Evolutionary conservation across 371 early-diverging fungal genomes (phyloP).

Genomic region (Parasitella parasitica): DNA sequence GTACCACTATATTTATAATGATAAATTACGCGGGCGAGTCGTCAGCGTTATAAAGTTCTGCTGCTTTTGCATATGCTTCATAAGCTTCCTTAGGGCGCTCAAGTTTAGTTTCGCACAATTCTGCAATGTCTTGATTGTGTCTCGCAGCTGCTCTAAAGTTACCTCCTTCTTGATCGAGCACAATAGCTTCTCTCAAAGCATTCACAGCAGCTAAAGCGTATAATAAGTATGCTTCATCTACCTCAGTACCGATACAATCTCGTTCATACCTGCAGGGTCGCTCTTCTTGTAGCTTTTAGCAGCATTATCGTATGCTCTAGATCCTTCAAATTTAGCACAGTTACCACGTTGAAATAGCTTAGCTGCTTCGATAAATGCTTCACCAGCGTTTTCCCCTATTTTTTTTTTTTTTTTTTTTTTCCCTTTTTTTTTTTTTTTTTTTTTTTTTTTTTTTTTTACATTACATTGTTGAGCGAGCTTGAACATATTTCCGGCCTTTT

Average conservation of each 20-base stretch:
- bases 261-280: conserved; percentile 76
- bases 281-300: conserved; percentile 87
- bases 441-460: conserved; percentile 15
- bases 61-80: conserved; percentile 85
- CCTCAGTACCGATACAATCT: background rate
- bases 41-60: conserved; percentile 90
- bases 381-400: conserved; percentile 90
- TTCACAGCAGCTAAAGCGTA: conserved; percentile 69
- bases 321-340: conserved; percentile 65
- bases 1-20: too few relatives aligned
- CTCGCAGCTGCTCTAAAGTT: conserved; percentile 91
- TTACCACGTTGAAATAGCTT: conserved; percentile 54
- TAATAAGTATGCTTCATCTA: background rate
- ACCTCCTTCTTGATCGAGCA: conserved; percentile 79
- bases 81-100: conserved; percentile 77
- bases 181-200: conserved; percentile 74
- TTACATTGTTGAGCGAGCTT: conserved; percentile 88
- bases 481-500: conserved; percentile 88
- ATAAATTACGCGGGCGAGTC: conserved; percentile 81
- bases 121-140: conserved; percentile 91
- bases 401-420: background rate
- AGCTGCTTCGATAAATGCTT: conserved; percentile 86
- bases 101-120: conserved; percentile 86
- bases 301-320: conserved; percentile 78
- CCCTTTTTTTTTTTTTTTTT: background rate